phyloP scores from a whole-genome alignment of 1,284 basidiomycete species.

The Nidula niveotomentosa region DNA sequence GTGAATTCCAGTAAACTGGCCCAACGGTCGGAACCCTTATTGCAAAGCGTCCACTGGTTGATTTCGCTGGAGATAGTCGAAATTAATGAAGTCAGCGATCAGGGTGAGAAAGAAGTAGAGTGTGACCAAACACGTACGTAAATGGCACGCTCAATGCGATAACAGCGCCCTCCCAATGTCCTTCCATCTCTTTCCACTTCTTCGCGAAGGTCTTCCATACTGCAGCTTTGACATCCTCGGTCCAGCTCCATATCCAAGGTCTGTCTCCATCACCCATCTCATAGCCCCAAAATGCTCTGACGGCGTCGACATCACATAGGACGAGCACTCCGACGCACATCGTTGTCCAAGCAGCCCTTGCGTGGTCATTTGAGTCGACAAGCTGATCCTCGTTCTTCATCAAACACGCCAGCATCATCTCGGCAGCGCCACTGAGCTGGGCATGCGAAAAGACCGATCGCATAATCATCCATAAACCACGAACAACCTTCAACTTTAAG shows the following conservation, averaged over 20 bases:
- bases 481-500: slow-evolving; percentile 50
- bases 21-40: slow-evolving; percentile 57
- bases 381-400: slow-evolving; percentile 46
- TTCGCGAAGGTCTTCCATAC: slow-evolving; percentile 58
- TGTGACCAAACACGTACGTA: slow-evolving; percentile 35
- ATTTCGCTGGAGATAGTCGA: slow-evolving; percentile 33
- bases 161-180: slow-evolving; percentile 54
- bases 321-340: slow-evolving; percentile 54
- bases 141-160: slow-evolving; percentile 64
- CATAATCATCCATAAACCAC: slow-evolving; percentile 53
- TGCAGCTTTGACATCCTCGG: slow-evolving; percentile 29
- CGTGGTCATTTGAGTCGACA: slow-evolving; percentile 41
- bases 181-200: slow-evolving; percentile 46
- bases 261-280: slow-evolving; percentile 18
- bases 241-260: slow-evolving; percentile 38
- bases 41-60: slow-evolving; percentile 52
- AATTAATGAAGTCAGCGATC: not conserved
- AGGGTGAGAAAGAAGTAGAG: slow-evolving; percentile 3
- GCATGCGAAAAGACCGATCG: slow-evolving; percentile 39
- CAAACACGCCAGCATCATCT: slow-evolving; percentile 46
- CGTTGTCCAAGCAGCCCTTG: slow-evolving; percentile 54
- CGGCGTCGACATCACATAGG: slow-evolving; percentile 40
- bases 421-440: slow-evolving; percentile 40
- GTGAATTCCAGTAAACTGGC: slow-evolving; percentile 51
- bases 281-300: slow-evolving; percentile 56